A percentile compares a stretch with the other conserved stretches of the same genome.
These are phyloP conservation scores for Aspergillus kassunensis DNA, from an alignment of 495 filamentous ascomycete species.

Conservation along the genomic window DNA sequence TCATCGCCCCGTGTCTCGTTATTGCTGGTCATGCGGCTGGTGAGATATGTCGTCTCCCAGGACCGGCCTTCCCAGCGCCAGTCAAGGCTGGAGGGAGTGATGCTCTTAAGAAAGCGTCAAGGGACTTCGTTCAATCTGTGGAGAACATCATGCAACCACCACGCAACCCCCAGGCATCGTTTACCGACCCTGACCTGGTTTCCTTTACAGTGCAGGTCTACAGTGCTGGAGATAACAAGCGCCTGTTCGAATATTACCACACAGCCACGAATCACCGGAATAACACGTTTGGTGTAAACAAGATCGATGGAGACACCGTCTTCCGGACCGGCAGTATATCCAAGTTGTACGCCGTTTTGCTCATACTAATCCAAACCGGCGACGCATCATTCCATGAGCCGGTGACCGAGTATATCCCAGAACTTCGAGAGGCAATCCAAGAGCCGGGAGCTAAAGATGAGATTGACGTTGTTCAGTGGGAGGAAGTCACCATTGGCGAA, in stretches of 20 bases:
- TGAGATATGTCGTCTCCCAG: slow-evolving; percentile 40
- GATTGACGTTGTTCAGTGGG: slow-evolving; percentile 44
- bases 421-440: slow-evolving; percentile 29
- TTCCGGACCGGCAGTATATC: slow-evolving; percentile 50
- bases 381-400: slow-evolving; percentile 41
- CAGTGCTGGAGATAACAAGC: slow-evolving; percentile 29
- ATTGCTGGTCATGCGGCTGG: neutral
- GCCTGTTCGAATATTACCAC: slow-evolving; percentile 40
- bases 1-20: neutral
- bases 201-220: slow-evolving; percentile 49
- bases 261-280: slow-evolving; percentile 35
- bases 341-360: slow-evolving; percentile 46
- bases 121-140: slow-evolving; percentile 27
- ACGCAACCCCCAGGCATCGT: slow-evolving; percentile 1
- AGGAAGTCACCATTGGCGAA: slow-evolving; percentile 49
- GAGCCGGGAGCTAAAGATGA: slow-evolving; percentile 32
- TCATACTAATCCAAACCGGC: slow-evolving; percentile 44
- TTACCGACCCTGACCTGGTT: slow-evolving; percentile 33
- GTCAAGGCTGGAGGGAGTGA: slow-evolving; percentile 7
- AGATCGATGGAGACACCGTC: slow-evolving; percentile 42
- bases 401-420: slow-evolving; percentile 47
- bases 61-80: slow-evolving; percentile 49
- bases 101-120: slow-evolving; percentile 19
- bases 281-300: slow-evolving; percentile 29
- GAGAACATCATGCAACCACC: neutral